phyloP scores from a whole-genome alignment of 768 basidiomycete species.

The Panaeolus cyanescens region DNA sequence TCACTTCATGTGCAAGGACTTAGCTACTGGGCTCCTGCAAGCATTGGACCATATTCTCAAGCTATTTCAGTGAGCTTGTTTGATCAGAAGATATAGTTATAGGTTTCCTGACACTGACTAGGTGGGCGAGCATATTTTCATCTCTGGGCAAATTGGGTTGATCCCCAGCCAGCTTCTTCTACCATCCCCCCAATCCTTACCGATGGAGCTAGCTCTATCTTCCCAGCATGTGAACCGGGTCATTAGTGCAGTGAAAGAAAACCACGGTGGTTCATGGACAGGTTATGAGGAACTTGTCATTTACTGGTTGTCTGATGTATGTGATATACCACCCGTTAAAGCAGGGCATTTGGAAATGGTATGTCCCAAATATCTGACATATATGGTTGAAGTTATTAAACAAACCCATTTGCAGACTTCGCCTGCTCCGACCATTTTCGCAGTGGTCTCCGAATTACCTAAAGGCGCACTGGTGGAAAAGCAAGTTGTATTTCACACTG shows the following conservation, averaged over 20 bases:
- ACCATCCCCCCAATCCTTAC: conserved; percentile 58
- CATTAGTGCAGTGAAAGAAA: conserved; percentile 55
- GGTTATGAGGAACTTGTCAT: conserved; percentile 66
- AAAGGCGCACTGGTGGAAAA: conserved; percentile 77
- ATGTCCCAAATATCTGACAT: neutral
- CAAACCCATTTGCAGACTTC: conserved; percentile 17
- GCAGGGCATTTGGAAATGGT: conserved; percentile 34
- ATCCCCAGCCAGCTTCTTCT: conserved; percentile 73
- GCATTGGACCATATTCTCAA: conserved; percentile 98
- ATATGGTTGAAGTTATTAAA: neutral
- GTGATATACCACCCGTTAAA: conserved; percentile 42
- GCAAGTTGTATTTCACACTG: conserved; percentile 73
- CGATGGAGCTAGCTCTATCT: conserved; percentile 69
- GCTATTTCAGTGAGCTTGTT: conserved; percentile 64
- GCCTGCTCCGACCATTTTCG: conserved; percentile 51
- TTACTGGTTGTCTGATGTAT: conserved; percentile 64
- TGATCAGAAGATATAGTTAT: neutral
- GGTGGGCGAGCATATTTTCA: conserved; percentile 76
- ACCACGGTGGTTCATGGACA: conserved; percentile 56
- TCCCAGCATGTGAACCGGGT: conserved; percentile 83
- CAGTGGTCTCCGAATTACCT: conserved; percentile 65
- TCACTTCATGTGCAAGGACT: conserved; percentile 93
- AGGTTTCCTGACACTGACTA: conserved; percentile 27
- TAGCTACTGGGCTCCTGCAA: conserved; percentile 99
- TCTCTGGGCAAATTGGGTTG: conserved; percentile 96